These are phyloP conservation scores for Epithele typhae DNA, from an alignment of 768 basidiomycete genomes.

Conservation along the genomic window DNA sequence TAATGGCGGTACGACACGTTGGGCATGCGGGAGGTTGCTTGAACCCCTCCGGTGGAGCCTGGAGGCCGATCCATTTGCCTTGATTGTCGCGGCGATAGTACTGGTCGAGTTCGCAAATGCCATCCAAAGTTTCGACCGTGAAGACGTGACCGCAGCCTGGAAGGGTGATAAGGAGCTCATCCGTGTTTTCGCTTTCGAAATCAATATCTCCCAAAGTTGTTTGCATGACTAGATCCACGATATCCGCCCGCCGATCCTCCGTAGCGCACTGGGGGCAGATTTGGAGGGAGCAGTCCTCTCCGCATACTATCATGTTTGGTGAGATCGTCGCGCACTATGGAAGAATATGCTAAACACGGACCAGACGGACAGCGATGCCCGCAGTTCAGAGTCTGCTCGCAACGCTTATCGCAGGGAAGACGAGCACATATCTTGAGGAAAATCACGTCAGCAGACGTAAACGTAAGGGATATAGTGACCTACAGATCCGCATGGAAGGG, in stretches of 20 bases:
- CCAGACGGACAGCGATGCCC: slow-evolving; percentile 68
- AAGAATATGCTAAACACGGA: slow-evolving; percentile 24
- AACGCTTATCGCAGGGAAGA: slow-evolving; percentile 58
- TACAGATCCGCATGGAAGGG: slow-evolving; percentile 66
- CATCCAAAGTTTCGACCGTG: slow-evolving; percentile 70
- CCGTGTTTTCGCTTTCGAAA: slow-evolving; percentile 33
- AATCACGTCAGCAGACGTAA: not conserved
- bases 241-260: slow-evolving; percentile 29
- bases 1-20: slow-evolving; percentile 54
- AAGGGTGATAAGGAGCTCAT: slow-evolving; percentile 56
- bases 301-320: slow-evolving; percentile 56
- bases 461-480: slow-evolving; percentile 25
- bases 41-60: slow-evolving; percentile 36
- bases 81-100: slow-evolving; percentile 41
- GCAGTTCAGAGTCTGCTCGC: slow-evolving; percentile 44
- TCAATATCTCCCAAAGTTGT: slow-evolving; percentile 47
- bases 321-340: no score
- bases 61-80: slow-evolving; percentile 41
- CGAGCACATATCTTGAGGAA: slow-evolving; percentile 54
- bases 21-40: slow-evolving; percentile 53
- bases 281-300: slow-evolving; percentile 57
- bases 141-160: slow-evolving; percentile 60
- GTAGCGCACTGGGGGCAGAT: slow-evolving; percentile 49
- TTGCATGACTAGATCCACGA: slow-evolving; percentile 60
- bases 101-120: slow-evolving; percentile 43